Evolutionary conservation across 371 early-diverging fungal genomes (phyloP).

Genomic region (Syncephalastrum racemosum): DNA sequence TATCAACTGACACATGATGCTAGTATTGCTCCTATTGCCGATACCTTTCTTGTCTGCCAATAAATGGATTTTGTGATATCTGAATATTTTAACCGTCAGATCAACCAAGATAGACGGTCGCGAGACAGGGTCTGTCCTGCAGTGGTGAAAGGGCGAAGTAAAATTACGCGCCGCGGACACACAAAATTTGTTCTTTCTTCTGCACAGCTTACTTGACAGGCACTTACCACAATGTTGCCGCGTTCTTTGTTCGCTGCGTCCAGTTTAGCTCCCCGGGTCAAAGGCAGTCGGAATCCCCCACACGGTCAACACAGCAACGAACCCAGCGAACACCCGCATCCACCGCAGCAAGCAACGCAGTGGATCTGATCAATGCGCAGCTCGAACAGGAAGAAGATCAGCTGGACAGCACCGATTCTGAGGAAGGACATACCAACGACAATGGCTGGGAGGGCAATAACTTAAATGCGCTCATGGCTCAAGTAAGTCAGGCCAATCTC

Average conservation of each 20-base stretch:
- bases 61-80: conserved; percentile 13
- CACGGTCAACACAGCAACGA: not conserved
- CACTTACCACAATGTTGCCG: conserved; percentile 24
- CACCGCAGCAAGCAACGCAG: no score
- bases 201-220: not conserved
- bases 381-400: conserved; percentile 1
- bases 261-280: not conserved
- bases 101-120: no score
- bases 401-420: conserved; percentile 2
- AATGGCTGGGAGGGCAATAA: conserved; percentile 3
- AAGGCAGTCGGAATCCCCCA: not conserved
- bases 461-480: conserved; percentile 15
- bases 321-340: not conserved
- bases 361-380: not conserved
- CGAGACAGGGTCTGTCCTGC: no score
- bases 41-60: conserved; percentile 13
- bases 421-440: conserved; percentile 5
- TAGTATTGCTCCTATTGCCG: conserved; percentile 17
- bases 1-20: not conserved
- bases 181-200: not conserved
- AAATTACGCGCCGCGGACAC: not conserved
- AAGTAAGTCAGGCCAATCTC: conserved; percentile 3
- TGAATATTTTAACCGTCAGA: no score
- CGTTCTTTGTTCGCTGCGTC: conserved; percentile 24
- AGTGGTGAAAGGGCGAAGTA: not conserved